phyloP scores from a whole-genome alignment of 805 yeast genomes.

The Spathaspora boniae region DNA sequence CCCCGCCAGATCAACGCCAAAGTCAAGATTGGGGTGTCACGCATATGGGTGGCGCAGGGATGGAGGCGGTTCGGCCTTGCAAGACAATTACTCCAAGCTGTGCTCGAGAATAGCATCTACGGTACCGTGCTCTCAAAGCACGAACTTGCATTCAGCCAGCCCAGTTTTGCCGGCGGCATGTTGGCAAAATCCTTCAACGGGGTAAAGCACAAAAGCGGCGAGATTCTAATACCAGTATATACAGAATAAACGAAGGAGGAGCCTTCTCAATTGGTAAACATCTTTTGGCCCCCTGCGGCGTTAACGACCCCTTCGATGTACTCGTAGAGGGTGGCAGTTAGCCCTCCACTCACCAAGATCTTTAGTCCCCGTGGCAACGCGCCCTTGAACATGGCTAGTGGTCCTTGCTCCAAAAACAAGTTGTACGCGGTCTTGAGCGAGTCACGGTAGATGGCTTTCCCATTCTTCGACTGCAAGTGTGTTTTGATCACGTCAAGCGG shows the following conservation, averaged over 20 bases:
- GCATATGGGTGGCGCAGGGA: slow-evolving; percentile 42
- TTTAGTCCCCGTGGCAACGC: slow-evolving; percentile 38
- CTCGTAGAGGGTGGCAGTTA: slow-evolving; percentile 37
- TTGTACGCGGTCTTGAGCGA: slow-evolving; percentile 47
- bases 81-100: slow-evolving; percentile 38
- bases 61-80: slow-evolving; percentile 55
- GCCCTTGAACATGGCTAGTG: slow-evolving; percentile 31
- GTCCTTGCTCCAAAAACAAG: slow-evolving; percentile 30
- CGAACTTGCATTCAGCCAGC: slow-evolving; percentile 69
- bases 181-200: slow-evolving; percentile 58
- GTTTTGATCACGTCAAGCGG: slow-evolving; percentile 88
- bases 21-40: slow-evolving; percentile 33
- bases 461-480: slow-evolving; percentile 75
- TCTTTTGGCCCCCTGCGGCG: slow-evolving; percentile 29
- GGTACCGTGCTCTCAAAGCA: slow-evolving; percentile 42
- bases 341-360: slow-evolving; percentile 39
- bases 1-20: slow-evolving; percentile 39
- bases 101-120: slow-evolving; percentile 43
- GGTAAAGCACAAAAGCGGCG: slow-evolving; percentile 51
- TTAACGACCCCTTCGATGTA: slow-evolving; percentile 30
- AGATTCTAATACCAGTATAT: slow-evolving; percentile 48
- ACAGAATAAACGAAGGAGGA: slow-evolving; percentile 6
- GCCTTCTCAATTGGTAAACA: slow-evolving; percentile 20
- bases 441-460: slow-evolving; percentile 55
- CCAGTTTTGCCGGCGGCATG: slow-evolving; percentile 60